These are phyloP conservation scores for Jamesozyma piceae DNA, from an alignment of 805 yeast genomes.

Conservation along the genomic window DNA sequence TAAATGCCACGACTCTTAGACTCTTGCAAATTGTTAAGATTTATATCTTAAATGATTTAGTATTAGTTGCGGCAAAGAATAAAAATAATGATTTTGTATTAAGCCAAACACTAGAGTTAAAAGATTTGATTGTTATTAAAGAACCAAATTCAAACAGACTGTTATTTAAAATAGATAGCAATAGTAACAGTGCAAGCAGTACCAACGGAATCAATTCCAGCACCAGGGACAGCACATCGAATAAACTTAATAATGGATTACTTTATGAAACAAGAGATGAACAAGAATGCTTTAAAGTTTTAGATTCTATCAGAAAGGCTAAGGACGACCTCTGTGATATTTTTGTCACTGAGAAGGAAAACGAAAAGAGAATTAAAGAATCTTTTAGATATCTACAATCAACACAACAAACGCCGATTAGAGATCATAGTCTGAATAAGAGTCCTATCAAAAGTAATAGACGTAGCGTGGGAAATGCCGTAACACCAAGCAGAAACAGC, in stretches of 20 bases:
- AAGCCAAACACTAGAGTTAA: slow-evolving; percentile 68
- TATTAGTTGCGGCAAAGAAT: slow-evolving; percentile 63
- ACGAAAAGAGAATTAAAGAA: slow-evolving; percentile 36
- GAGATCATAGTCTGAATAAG: slow-evolving; percentile 21
- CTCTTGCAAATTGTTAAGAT: slow-evolving; percentile 67
- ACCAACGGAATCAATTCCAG: background rate
- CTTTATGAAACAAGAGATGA: slow-evolving; percentile 21
- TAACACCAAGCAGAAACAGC: slow-evolving; percentile 14
- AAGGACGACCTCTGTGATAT: slow-evolving; percentile 51
- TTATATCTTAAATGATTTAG: slow-evolving; percentile 66
- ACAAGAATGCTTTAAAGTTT: slow-evolving; percentile 33
- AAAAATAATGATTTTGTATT: slow-evolving; percentile 47
- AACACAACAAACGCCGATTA: slow-evolving; percentile 28
- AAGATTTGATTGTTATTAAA: slow-evolving; percentile 43
- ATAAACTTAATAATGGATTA: slow-evolving; percentile 2
- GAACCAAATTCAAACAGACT: slow-evolving; percentile 15
- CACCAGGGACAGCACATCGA: slow-evolving; percentile 9
- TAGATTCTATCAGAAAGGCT: slow-evolving; percentile 50
- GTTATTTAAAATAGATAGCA: slow-evolving; percentile 13
- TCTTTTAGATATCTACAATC: slow-evolving; percentile 35
- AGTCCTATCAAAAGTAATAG: slow-evolving; percentile 32
- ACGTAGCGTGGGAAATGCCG: slow-evolving; percentile 14
- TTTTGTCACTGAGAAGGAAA: slow-evolving; percentile 39
- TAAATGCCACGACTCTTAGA: slow-evolving; percentile 78
- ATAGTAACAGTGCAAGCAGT: slow-evolving; percentile 1